Conservation (phyloP, 495 filamentous ascomycete genomes). For the Bathelium albidoporum region DNA sequence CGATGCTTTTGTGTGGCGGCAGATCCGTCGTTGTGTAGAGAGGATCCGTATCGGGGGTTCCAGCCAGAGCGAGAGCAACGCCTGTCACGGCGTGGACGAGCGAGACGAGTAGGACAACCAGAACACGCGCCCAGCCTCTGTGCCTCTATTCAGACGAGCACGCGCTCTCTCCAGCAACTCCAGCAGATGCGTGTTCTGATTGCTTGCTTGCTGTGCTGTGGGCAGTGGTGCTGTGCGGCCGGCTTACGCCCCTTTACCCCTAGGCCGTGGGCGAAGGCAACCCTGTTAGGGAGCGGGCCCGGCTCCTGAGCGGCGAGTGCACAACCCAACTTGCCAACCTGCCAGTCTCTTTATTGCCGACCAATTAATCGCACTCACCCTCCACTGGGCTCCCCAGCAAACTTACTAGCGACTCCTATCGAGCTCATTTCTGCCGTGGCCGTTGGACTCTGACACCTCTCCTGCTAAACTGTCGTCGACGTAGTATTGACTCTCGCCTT, state of each 20-base stretch:
- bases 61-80: too few species aligned
- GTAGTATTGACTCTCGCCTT: background rate
- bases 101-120: background rate
- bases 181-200: too few species aligned
- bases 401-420: conserved; percentile 3
- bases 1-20: background rate
- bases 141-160: too few species aligned
- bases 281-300: background rate
- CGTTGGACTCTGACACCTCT: conserved; percentile 5
- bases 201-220: too few species aligned
- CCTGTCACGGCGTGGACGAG: background rate
- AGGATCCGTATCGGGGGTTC: too few species aligned
- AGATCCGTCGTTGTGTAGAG: background rate
- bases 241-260: background rate
- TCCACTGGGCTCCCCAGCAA: background rate
- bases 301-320: conserved; percentile 4
- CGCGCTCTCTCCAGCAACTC: too few species aligned
- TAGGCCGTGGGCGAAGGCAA: background rate
- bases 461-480: background rate
- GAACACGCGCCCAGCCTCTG: too few species aligned
- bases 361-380: conserved; percentile 2
- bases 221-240: background rate
- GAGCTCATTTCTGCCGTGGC: background rate
- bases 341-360: background rate
- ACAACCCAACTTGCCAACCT: background rate